Evolutionary conservation across 2,329 filamentous ascomycete species (phyloP).

Genomic region (Ophiocordyceps camponoti-rufipedis): DNA sequence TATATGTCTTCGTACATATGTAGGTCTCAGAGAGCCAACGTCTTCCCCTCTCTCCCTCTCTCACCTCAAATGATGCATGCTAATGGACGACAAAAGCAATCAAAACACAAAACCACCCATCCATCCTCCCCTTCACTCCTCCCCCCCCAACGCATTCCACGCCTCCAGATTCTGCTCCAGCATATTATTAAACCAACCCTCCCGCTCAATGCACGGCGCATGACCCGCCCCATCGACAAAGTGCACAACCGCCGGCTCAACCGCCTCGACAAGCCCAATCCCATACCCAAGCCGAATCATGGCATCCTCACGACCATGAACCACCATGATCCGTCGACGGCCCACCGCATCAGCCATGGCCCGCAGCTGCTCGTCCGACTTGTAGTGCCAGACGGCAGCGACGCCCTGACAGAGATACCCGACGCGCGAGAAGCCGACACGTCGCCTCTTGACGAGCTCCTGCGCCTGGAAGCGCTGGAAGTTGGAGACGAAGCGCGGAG

Average conservation of each 20-base stretch:
- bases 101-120: no score
- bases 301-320: constrained; percentile 59
- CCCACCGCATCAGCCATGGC: constrained; percentile 51
- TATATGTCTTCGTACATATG: no score
- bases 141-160: constrained; percentile 23
- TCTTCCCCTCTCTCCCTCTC: no score
- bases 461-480: constrained; percentile 69
- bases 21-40: no score
- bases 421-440: constrained; percentile 38
- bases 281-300: constrained; percentile 64
- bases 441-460: constrained; percentile 53
- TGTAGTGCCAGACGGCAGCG: constrained; percentile 65
- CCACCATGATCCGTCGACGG: constrained; percentile 52
- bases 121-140: neutral
- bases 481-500: constrained; percentile 46
- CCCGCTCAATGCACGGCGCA: constrained; percentile 53
- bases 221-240: constrained; percentile 61
- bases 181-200: constrained; percentile 47
- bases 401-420: constrained; percentile 64
- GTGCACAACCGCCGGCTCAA: constrained; percentile 41
- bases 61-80: no score
- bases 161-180: constrained; percentile 37
- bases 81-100: no score
- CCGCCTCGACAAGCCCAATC: constrained; percentile 42
- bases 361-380: constrained; percentile 45